A percentile compares a stretch with the other conserved stretches of the same genome.
Conservation (phyloP, 2,329 filamentous ascomycete genomes). For the Sphaerulina vaccinii region DNA sequence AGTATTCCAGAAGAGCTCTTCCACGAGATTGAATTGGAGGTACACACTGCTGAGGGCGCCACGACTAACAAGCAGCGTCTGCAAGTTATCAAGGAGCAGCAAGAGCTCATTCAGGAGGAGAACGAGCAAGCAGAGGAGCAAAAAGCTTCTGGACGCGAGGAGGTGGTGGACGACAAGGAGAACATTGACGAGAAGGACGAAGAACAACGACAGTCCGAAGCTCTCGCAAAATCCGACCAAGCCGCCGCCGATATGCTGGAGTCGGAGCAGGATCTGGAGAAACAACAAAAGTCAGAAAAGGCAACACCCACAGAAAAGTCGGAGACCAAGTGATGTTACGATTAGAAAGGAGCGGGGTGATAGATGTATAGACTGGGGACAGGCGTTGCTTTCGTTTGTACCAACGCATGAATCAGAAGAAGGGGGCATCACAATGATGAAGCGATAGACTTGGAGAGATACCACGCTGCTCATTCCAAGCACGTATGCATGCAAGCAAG, state of each 20-base stretch:
- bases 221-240: slow-evolving; percentile 25
- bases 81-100: slow-evolving; percentile 96
- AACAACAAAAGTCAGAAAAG: slow-evolving; percentile 18
- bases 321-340: background rate
- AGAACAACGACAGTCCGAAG: slow-evolving; percentile 33
- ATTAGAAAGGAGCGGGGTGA: background rate
- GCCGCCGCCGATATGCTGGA: slow-evolving; percentile 26
- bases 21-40: slow-evolving; percentile 98
- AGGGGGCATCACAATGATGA: too few species aligned
- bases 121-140: slow-evolving; percentile 85
- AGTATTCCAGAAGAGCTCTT: slow-evolving; percentile 97
- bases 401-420: background rate
- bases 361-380: background rate
- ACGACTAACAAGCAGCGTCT: slow-evolving; percentile 99
- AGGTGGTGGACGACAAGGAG: slow-evolving; percentile 68
- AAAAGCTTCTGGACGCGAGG: slow-evolving; percentile 64
- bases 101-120: slow-evolving; percentile 96
- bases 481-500: background rate
- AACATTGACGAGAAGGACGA: slow-evolving; percentile 93
- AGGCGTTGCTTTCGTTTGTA: background rate
- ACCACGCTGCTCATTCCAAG: slow-evolving; percentile 6
- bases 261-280: slow-evolving; percentile 27
- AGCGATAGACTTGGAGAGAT: background rate
- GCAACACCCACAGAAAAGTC: background rate
- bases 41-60: slow-evolving; percentile 92